Base-by-base conservation (phyloP, 2,329 filamentous ascomycete genomes). In the Fusarium proliferatum region DNA sequence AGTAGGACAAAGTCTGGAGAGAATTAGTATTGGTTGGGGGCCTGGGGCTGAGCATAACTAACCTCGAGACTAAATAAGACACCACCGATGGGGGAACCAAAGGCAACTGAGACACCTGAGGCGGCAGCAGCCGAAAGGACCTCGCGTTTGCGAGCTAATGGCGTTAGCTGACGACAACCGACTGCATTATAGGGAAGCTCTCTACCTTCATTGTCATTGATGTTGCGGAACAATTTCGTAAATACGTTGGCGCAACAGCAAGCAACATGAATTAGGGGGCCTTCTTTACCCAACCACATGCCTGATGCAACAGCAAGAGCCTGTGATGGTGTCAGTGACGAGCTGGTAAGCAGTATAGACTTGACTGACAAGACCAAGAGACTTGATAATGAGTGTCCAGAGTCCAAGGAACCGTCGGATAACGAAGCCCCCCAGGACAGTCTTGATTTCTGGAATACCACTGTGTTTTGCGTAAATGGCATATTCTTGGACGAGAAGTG, bases 371-470 rank as follows among this genome's bases (percentile, higher is more conserved):
- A 97, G 83, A 34, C 96, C 96, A 48, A 98, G 82, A 4, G 95
- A 97, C 81, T 98, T 98, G 63, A 95, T 95, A 36, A 94, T 82
- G 79, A 98, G 85, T 3, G 96, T 98, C 95, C 95, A 98, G 38
- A 87, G 87, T 15, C 95, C 94, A 79, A 98, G 86, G 78, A 98
- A 97, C 67, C 92, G 90, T 69, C 92, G 89, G 70, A 99, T 98
- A 38, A 99, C 92, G 81, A 98, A 98, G 10, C 96, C 96, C 45
- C 96, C 96, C 61, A 99, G 85, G 13, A 99, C 90, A 6, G 95
- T 98, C 86, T 99, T 99, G 84, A 99, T 97, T 85, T 99, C 96
- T 10, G 96, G 95, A 76, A 99, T 98, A 83, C 96, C 96, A 80
- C 94, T 97, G 79, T 98, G 96, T 80, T 93, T 96, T 53, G 96